Conservation (phyloP, 2,329 filamentous ascomycete species). For the Penicillium sp. region DNA sequence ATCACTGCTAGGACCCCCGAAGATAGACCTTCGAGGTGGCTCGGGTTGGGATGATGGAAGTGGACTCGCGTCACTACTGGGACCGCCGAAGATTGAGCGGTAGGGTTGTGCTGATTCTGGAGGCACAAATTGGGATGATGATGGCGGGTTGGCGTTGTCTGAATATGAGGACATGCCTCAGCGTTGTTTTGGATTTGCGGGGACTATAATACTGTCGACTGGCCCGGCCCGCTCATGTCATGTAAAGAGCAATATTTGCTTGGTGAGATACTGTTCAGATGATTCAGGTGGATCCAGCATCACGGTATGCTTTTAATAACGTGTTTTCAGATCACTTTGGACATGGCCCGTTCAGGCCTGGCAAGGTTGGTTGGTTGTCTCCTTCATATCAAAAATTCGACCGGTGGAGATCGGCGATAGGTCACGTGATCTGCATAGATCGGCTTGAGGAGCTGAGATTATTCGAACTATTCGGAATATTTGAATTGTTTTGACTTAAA, state of each 20-base stretch:
- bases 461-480: too few species aligned
- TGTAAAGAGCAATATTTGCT: neutral
- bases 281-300: neutral
- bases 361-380: neutral
- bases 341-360: neutral
- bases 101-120: slow-evolving; percentile 25
- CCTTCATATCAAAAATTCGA: slow-evolving; percentile 3
- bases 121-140: slow-evolving; percentile 24
- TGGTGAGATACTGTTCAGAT: neutral
- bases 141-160: slow-evolving; percentile 15
- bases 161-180: slow-evolving; percentile 35
- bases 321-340: neutral
- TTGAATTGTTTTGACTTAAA: too few species aligned
- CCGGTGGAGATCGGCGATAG: neutral
- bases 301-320: neutral
- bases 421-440: slow-evolving; percentile 14
- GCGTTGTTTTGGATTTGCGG: neutral
- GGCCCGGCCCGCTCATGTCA: slow-evolving; percentile 10
- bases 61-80: slow-evolving; percentile 28
- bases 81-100: slow-evolving; percentile 26
- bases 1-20: slow-evolving; percentile 32
- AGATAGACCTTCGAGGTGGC: slow-evolving; percentile 29
- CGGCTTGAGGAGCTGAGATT: too few species aligned
- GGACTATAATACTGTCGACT: neutral
- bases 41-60: slow-evolving; percentile 37